Conservation (phyloP, 164 flowering plant genomes). For the Annona squamosa region DNA sequence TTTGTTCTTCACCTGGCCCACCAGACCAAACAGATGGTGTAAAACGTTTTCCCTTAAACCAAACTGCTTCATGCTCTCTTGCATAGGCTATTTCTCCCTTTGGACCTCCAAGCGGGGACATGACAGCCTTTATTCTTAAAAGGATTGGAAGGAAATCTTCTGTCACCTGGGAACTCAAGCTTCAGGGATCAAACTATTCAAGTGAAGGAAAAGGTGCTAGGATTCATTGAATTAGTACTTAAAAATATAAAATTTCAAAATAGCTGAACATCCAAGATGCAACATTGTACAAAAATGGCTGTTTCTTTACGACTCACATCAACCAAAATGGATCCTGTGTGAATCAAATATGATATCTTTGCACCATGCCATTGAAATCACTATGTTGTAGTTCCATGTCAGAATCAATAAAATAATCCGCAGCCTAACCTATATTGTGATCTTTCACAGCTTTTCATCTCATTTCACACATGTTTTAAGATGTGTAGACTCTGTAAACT, state of each 20-base stretch:
- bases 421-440: no score
- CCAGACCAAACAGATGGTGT: constrained; percentile 73
- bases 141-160: constrained; percentile 89
- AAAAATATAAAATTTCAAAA: not conserved
- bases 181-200: not conserved
- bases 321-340: no score
- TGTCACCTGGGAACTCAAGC: constrained; percentile 33
- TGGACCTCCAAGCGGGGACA: constrained; percentile 82
- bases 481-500: no score
- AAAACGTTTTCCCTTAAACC: constrained; percentile 96
- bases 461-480: no score
- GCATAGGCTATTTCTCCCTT: constrained; percentile 85
- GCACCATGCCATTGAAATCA: no score
- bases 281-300: no score
- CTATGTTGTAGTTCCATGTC: no score
- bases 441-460: no score
- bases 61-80: constrained; percentile 87
- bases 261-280: no score
- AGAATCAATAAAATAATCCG: no score
- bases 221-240: not conserved
- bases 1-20: constrained; percentile 86
- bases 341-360: no score
- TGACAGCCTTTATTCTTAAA: constrained; percentile 64
- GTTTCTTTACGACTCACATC: no score
- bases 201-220: not conserved